Evolutionary conservation across 805 yeast species (phyloP), one percentile per base, ranked within the genome.

Genomic region (Metschnikowia cubensis): DNA sequence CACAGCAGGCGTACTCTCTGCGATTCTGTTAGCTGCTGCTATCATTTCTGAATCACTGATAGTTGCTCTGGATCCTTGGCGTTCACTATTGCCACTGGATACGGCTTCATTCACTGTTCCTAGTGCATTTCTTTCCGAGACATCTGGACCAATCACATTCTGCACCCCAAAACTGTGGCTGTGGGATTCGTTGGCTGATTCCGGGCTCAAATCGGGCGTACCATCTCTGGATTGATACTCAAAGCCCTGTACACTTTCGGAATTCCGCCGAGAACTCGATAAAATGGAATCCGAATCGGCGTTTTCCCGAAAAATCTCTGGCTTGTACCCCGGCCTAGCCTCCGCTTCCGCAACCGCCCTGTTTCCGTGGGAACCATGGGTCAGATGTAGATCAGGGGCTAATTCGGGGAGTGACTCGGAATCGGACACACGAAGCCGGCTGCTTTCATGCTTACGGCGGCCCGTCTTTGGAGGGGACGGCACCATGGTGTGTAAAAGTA

Each of bases 331-430:
- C 6, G 45, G 37, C 18, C 31, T 13, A 8, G 37, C 45, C 31
- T 29, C 37, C n/a, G n/a, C n/a, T 15, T 39, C 42, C 42, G 42
- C n/a, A 8, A n/a, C 13, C 21, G 42, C 34, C 21, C 20, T 15
- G 14, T 25, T 29, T 15, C 10, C 11, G 10, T 20, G 14, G 13
- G n/a, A 2, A 7, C 25, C 21, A 14, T 32, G 37, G 1, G 29
- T 18, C 37, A 42, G 31, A 33, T 20, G 29, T 32, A 39, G 42
- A 39, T 39, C 42, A 25, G 42, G 34, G 34, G 42, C 20, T 39
- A 17, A 25, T n/a, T 15, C 42, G 10, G 34, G 13, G 3, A 14
- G 17, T 4, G 21, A 20, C 11, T 21, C 13, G 21, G 34, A 11
- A 15, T 29, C 21, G 33, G 42, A 25, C 6, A 7, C 14, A 14